These are phyloP conservation scores for Talaromyces sp. DNA, from an alignment of 2,329 filamentous ascomycete genomes.

Conservation along the genomic window DNA sequence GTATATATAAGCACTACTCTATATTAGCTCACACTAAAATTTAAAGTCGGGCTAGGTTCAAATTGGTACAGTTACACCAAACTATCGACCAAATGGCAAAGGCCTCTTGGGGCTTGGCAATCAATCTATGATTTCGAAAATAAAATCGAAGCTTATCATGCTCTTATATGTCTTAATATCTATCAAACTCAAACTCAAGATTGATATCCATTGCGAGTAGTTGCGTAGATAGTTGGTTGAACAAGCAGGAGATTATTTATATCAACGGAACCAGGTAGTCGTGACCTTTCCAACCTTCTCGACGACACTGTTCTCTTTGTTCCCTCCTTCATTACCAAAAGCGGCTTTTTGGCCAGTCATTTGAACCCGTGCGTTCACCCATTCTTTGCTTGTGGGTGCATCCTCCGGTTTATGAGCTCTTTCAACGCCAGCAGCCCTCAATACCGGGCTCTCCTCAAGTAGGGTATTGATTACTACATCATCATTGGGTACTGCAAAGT, in stretches of 20 bases:
- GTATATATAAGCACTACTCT: too few relatives aligned
- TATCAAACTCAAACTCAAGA: too few relatives aligned
- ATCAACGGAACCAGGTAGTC: not conserved
- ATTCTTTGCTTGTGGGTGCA: conserved; percentile 1
- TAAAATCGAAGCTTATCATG: too few relatives aligned
- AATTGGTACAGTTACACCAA: too few relatives aligned
- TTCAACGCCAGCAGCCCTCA: not conserved
- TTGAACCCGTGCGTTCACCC: not conserved
- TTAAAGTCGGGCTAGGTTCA: too few relatives aligned
- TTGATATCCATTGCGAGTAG: too few relatives aligned
- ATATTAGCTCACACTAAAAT: too few relatives aligned
- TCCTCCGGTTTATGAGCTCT: not conserved
- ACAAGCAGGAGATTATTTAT: not conserved
- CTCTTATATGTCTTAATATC: too few relatives aligned
- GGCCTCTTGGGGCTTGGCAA: too few relatives aligned
- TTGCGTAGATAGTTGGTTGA: too few relatives aligned
- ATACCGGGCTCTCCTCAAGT: not conserved
- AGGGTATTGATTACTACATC: not conserved
- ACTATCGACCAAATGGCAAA: too few relatives aligned
- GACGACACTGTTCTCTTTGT: not conserved
- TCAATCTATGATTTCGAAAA: too few relatives aligned
- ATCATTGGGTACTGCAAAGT: not conserved
- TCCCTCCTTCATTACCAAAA: not conserved
- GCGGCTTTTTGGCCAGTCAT: conserved; percentile 1
- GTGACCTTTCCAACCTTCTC: conserved; percentile 2